Evolutionary conservation across 345 rosid genomes (phyloP).

Genomic region (Brassica cretica): DNA sequence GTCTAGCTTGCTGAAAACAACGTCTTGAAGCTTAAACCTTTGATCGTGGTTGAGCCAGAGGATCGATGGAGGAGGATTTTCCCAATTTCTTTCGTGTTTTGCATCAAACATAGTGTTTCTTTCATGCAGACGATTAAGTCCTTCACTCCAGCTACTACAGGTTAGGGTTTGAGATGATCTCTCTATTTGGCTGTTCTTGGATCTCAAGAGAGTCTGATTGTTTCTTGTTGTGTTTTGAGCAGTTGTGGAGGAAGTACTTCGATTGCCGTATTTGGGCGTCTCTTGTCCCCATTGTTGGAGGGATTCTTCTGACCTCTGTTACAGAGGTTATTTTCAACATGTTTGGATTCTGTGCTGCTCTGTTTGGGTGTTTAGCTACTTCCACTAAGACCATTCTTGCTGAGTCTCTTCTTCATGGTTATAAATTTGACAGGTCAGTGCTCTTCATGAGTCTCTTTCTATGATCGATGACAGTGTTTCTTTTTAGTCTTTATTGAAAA

Average conservation of each 20-base stretch:
- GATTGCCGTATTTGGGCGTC: slow-evolving; percentile 99
- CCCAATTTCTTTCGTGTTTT: slow-evolving; percentile 97
- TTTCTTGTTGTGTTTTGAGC: neutral
- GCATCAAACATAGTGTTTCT: slow-evolving; percentile 93
- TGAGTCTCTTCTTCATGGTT: slow-evolving; percentile 88
- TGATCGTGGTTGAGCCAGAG: slow-evolving; percentile 82
- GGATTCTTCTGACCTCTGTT: slow-evolving; percentile 89
- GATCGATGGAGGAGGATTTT: slow-evolving; percentile 97
- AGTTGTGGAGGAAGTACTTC: slow-evolving; percentile 81
- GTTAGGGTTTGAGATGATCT: slow-evolving; percentile 35
- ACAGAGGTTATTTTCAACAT: slow-evolving; percentile 96
- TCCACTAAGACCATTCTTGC: slow-evolving; percentile 98
- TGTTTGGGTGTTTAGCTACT: slow-evolving; percentile 98
- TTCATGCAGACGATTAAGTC: slow-evolving; percentile 99
- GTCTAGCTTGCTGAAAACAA: slow-evolving; percentile 31
- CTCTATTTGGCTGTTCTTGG: neutral
- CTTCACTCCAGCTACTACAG: slow-evolving; percentile 99
- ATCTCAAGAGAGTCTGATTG: neutral
- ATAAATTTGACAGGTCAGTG: slow-evolving; percentile 45
- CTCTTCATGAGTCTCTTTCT: neutral
- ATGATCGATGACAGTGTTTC: too few species aligned
- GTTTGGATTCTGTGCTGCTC: slow-evolving; percentile 95
- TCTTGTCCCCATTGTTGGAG: slow-evolving; percentile 93
- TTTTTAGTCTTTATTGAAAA: neutral
- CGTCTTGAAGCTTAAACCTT: slow-evolving; percentile 85